These are phyloP conservation scores for Lithohypha guttulata DNA, from an alignment of 2,329 filamentous ascomycete species.

Conservation along the genomic window DNA sequence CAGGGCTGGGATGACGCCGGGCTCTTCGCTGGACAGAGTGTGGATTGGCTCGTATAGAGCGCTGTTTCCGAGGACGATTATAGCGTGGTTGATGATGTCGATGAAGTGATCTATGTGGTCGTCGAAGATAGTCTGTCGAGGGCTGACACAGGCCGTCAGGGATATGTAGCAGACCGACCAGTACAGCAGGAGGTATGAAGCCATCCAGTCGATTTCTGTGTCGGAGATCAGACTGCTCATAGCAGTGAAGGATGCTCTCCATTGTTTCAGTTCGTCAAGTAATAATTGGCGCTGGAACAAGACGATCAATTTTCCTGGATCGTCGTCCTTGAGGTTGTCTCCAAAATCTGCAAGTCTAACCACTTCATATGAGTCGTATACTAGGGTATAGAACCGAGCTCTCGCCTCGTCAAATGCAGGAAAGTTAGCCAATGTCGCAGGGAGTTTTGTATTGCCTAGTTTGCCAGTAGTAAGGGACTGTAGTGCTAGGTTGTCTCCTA, in stretches of 20 bases:
- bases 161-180: constrained; percentile 15
- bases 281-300: constrained; percentile 1
- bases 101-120: constrained; percentile 12
- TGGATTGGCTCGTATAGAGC: neutral
- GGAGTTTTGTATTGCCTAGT: neutral
- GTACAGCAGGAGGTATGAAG: constrained; percentile 16
- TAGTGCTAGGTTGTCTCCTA: constrained; percentile 9
- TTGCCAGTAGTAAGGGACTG: constrained; percentile 2
- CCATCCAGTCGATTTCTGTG: constrained; percentile 6
- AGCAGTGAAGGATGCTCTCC: constrained; percentile 11
- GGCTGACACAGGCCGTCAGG: constrained; percentile 10
- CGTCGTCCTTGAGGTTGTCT: constrained; percentile 4
- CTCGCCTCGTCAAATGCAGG: constrained; percentile 9
- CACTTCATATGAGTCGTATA: constrained; percentile 10
- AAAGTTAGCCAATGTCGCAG: constrained; percentile 3
- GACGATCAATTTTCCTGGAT: constrained; percentile 5
- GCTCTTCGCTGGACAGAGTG: constrained; percentile 8
- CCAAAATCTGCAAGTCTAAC: constrained; percentile 14
- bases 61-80: constrained; percentile 7
- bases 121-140: constrained; percentile 12
- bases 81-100: constrained; percentile 13
- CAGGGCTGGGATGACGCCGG: constrained; percentile 12
- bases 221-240: constrained; percentile 2
- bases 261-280: constrained; percentile 8
- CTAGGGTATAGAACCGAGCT: constrained; percentile 10